Evolutionary conservation across 164 flowering plant species (phyloP).

Genomic region (Nymphaea thermarum): DNA sequence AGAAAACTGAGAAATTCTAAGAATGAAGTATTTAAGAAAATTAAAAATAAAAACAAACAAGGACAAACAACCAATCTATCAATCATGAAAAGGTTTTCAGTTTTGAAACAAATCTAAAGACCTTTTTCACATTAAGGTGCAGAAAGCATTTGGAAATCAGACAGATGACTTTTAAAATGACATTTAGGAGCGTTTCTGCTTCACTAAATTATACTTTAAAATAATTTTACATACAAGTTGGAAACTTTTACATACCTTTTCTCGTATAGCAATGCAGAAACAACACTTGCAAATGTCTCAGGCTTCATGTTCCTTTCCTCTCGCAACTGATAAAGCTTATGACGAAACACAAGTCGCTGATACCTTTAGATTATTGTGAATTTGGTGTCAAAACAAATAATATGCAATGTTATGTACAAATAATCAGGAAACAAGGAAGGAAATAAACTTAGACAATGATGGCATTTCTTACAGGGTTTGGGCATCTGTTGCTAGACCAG

Average conservation of each 20-base stretch:
- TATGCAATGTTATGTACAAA: background rate
- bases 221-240: too few species aligned
- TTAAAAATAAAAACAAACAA: too few species aligned
- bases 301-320: constrained; percentile 98
- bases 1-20: too few species aligned
- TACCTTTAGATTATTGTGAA: constrained; percentile 25
- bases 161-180: too few species aligned
- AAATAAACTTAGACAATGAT: background rate
- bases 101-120: too few species aligned
- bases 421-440: background rate
- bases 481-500: constrained; percentile 89
- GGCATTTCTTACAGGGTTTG: constrained; percentile 57
- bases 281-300: constrained; percentile 88
- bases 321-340: constrained; percentile 79
- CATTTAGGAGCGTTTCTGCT: too few species aligned
- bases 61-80: too few species aligned
- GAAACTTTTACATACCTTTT: constrained; percentile 44
- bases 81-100: too few species aligned
- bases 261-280: constrained; percentile 88
- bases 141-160: too few species aligned
- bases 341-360: constrained; percentile 80
- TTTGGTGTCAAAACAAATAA: constrained; percentile 1
- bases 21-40: too few species aligned
- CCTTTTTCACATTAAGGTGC: too few species aligned
- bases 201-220: background rate